Evolutionary conservation across 1,284 basidiomycete genomes (phyloP).

Genomic region (Agroathelia rolfsii): DNA sequence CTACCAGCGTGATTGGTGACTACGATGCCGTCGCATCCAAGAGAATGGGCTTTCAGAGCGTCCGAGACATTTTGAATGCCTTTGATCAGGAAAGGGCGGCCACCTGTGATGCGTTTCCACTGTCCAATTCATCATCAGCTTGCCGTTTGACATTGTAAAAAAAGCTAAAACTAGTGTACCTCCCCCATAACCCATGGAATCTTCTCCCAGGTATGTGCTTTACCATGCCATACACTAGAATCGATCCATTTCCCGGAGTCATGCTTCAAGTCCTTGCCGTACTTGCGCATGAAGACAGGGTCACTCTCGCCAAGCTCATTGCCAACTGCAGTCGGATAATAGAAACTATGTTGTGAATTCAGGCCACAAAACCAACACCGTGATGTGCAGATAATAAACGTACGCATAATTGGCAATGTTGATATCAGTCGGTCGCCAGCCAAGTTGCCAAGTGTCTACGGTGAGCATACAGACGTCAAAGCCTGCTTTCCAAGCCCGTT

Average conservation of each 20-base stretch:
- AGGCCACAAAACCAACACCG: background rate
- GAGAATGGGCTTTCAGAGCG: constrained; percentile 36
- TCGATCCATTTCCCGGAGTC: constrained; percentile 49
- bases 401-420: constrained; percentile 40
- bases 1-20: constrained; percentile 53
- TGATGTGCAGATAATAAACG: constrained; percentile 11
- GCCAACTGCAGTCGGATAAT: constrained; percentile 28
- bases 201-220: constrained; percentile 48
- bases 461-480: constrained; percentile 47
- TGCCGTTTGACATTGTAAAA: background rate
- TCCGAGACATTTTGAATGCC: constrained; percentile 43
- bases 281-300: constrained; percentile 43
- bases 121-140: constrained; percentile 13
- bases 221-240: constrained; percentile 45
- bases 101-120: constrained; percentile 45
- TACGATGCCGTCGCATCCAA: constrained; percentile 50
- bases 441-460: constrained; percentile 53
- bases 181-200: constrained; percentile 36
- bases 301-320: constrained; percentile 44
- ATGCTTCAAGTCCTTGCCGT: constrained; percentile 31
- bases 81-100: constrained; percentile 48
- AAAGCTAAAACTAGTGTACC: constrained; percentile 17
- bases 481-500: constrained; percentile 37
- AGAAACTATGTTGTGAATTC: constrained; percentile 21
- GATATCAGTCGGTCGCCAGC: constrained; percentile 49